Evolutionary conservation across 306 rosid species (phyloP), one percentile per base, ranked within the genome.

Genomic region (Pterocarpus macrocarpus): DNA sequence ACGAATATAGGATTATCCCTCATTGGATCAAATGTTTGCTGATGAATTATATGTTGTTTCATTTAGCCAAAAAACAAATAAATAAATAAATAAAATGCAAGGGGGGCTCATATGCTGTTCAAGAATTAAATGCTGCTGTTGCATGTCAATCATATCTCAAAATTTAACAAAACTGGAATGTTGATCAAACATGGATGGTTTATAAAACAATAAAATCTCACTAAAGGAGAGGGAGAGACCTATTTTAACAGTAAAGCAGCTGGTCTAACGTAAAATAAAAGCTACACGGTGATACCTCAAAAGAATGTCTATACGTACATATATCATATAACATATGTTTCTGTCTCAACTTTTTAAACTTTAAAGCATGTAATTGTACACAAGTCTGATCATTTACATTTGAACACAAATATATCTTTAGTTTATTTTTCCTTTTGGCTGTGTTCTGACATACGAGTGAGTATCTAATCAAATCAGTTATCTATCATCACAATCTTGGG

Each of bases 381-480:
- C n/a, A 83, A 83, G 11, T 58, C 35, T 33, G 38, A 55, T 71
- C 62, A 47, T 61, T 32, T 28, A 10, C 61, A 69, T n/a, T 32
- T 56, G 66, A 36, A 77, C 50, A 32, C 44, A 66, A 66, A 38
- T 77, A 47, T 33, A 64, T 65, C 0, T 22, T 22, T 43, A 10
- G 8, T 43, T 22, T 38, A 35, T 59, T 35, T 47, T n/a, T 68
- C 17, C 84, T 80, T 44, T 58, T 39, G 73, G 50, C 13, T 68
- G 63, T 59, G 66, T 80, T 84, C 81, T 68, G 84, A 80, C 79
- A 74, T 52, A n/a, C 28, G 30, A 5, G 45, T 43, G 73, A 72
- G 56, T 44, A 62, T 81, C 76, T 34, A 78, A 77, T 81, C 82
- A 71, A 79, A 28, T n/a, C 69, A 66, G 50, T 71, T 73, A 71